A percentile compares a stretch with the other conserved stretches of the same genome.
These are phyloP conservation scores for Magnaporthiopsis incrustans DNA, from an alignment of 2,329 filamentous ascomycete species.

Conservation along the genomic window DNA sequence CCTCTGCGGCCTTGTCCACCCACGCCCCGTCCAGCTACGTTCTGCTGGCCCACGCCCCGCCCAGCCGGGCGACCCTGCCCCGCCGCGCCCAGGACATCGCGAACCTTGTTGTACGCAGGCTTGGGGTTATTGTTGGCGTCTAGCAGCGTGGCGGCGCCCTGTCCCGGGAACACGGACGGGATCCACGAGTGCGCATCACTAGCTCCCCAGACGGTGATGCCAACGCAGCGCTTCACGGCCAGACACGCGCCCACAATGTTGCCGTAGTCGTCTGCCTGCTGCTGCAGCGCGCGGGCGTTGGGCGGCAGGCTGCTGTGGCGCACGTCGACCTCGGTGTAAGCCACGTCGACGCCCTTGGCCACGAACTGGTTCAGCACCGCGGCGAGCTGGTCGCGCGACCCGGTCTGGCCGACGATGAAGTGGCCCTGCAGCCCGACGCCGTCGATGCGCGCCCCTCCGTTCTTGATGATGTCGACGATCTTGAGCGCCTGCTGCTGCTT, in stretches of 20 bases:
- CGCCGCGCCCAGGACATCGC: constrained; percentile 15
- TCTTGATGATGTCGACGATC: constrained; percentile 22
- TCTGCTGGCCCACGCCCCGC: too few species aligned
- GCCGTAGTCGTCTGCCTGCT: constrained; percentile 41
- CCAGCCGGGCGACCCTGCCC: neutral
- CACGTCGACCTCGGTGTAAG: constrained; percentile 45
- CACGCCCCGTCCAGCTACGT: too few species aligned
- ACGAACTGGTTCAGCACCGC: constrained; percentile 32
- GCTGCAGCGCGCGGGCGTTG: constrained; percentile 27
- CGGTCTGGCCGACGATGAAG: constrained; percentile 36
- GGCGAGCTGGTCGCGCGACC: constrained; percentile 26
- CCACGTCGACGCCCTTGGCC: constrained; percentile 31
- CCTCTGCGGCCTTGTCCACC: too few species aligned
- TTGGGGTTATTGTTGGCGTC: constrained; percentile 29
- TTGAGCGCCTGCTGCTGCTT: constrained; percentile 24
- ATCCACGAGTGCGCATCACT: constrained; percentile 25
- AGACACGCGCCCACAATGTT: constrained; percentile 28
- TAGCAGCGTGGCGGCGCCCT: constrained; percentile 31
- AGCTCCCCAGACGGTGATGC: constrained; percentile 36
- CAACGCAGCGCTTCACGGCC: constrained; percentile 30
- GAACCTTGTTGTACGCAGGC: constrained; percentile 29
- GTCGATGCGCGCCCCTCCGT: constrained; percentile 35
- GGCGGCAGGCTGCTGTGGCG: constrained; percentile 36
- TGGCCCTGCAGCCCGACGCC: constrained; percentile 45
- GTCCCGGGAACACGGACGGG: constrained; percentile 28